Base-by-base conservation (phyloP, 768 basidiomycete genomes). In the Pleurotus tuber-regium region DNA sequence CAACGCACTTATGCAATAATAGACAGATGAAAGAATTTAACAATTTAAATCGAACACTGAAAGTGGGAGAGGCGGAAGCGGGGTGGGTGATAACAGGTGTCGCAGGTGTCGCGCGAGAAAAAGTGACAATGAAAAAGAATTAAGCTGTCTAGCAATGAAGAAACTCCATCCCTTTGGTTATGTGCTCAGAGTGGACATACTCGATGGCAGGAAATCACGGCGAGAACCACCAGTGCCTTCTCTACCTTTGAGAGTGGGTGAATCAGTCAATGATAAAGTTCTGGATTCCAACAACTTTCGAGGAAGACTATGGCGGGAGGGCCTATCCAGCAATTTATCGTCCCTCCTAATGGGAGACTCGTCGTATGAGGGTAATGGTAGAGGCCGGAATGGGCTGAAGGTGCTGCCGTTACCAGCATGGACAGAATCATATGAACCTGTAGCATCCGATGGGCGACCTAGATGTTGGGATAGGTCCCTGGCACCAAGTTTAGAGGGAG, bases 301-400 rank as follows among this genome's bases (percentile, higher is more conserved):
- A 28, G 35, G 35, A 26, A 18, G 16, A 29, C 16, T 48, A 6
- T 48, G 46, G 18, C 31, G 46, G 18, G 46, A 63, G 38, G 69
- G 56, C 39, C 60, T 56, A 31, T 72, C 70, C 35, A 61, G 58
- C 21, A 66, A 62, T 44, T 57, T 67, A 52, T 65, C n/a, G n/a
- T n/a, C 66, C 21, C 78, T 74, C 52, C 79, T 72, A 26, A 83
- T 70, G 25, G 83, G 82, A 12, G 81, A 84, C 51, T 80, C 77
- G 55, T 82, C 79, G 57, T 73, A 70, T 33, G 61, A 47, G 51
- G 53, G 59, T 12, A 42, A 30, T 11, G 19, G 16, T 40, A 58
- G 49, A 29, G 65, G 60, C 26, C 60, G 60, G 23, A 66, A 66
- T 29, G 46, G 30, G 30, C 25, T 46, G 43, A 21, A 10, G n/a